Percentiles rank a stretch among this genome's conserved stretches.
phyloP scores from a whole-genome alignment of 2,329 filamentous ascomycete genomes.

The Verticillium klebahnii region DNA sequence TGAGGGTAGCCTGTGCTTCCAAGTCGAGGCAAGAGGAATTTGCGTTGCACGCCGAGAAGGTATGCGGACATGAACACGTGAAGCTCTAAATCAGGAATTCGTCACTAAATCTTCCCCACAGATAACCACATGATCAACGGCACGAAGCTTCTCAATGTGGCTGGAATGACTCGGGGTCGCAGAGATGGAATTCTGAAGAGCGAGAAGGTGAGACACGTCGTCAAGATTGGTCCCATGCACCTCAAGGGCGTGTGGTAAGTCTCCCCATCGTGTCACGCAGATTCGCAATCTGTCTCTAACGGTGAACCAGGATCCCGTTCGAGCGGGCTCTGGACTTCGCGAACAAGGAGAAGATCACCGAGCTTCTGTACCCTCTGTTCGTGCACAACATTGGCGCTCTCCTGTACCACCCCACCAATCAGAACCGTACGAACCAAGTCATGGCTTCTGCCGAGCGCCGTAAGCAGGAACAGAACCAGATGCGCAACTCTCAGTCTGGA shows the following conservation, averaged over 20 bases:
- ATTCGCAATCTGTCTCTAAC: not conserved
- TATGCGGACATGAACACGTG: conserved; percentile 31
- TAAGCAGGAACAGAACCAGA: conserved; percentile 63
- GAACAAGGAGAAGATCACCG: conserved; percentile 99
- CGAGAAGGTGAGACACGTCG: conserved; percentile 93
- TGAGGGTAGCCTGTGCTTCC: conserved; percentile 94
- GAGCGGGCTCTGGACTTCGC: conserved; percentile 97
- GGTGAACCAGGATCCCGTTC: conserved; percentile 81
- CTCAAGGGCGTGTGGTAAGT: conserved; percentile 93
- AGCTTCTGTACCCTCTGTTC: conserved; percentile 90
- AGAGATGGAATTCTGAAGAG: conserved; percentile 96
- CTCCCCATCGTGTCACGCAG: not conserved
- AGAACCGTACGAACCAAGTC: conserved; percentile 74
- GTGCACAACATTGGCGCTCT: conserved; percentile 95
- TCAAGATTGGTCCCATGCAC: conserved; percentile 99
- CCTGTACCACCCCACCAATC: conserved; percentile 89
- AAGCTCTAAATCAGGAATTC: not conserved
- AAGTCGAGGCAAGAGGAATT: conserved; percentile 93
- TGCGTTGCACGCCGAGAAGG: conserved; percentile 93
- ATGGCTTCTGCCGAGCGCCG: conserved; percentile 81
- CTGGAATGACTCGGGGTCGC: conserved; percentile 94
- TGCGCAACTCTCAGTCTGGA: conserved; percentile 51
- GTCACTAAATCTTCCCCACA: conserved; percentile 27
- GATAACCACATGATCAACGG: conserved; percentile 99
- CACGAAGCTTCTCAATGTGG: conserved; percentile 93